Evolutionary conservation across 1,139 yeast genomes (phyloP), one percentile per base, ranked within the genome.

Genomic region (Taphrina wiesneri): DNA sequence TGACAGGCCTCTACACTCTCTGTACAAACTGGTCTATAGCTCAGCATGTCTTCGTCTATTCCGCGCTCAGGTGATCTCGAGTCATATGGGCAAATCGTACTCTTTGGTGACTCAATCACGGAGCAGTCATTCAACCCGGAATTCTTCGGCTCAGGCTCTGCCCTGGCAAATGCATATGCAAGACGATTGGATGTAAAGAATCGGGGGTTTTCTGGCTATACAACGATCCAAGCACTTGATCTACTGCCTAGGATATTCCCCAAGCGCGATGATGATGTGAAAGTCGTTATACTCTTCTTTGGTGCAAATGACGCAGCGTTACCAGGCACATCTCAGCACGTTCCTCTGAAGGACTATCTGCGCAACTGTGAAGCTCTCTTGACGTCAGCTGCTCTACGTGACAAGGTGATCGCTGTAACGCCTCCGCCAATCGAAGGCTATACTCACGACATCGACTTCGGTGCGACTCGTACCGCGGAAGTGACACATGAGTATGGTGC

Each of bases 271-370:
- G 60, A 53, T n/a, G 49, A 62, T 34, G 73, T 80, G 28, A 74
- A 72, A n/a, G 70, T 87, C 36, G 80, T 83, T 69, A 82, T 85
- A 0, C 76, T 90, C 2, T 88, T 86, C 74, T 84, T 88, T 71
- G 96, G 96, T 0, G 82, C 95, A 11, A 90, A 90, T 72, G 96
- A 90, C 74, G 85, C 90, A n/a, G 45, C 43, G 13, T 30, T 63
- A 53, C 63, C 66, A 3, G 63, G 63, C 47, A 32, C 17, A 4
- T 26, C 17, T 26, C 66, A 63, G 52, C 63, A 63, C 36, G 66
- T 63, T 21, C 57, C 56, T 1, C 19, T 56, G 25, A n/a, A 47
- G 5, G 47, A 45, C n/a, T 62, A 45, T n/a, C 11, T 34, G 15
- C 28, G 30, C 17, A 62, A 62, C 25, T 23, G 41, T 7, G 41